Evolutionary conservation across 2,329 filamentous ascomycete species (phyloP).

Genomic region (Apiospora phragmitis): DNA sequence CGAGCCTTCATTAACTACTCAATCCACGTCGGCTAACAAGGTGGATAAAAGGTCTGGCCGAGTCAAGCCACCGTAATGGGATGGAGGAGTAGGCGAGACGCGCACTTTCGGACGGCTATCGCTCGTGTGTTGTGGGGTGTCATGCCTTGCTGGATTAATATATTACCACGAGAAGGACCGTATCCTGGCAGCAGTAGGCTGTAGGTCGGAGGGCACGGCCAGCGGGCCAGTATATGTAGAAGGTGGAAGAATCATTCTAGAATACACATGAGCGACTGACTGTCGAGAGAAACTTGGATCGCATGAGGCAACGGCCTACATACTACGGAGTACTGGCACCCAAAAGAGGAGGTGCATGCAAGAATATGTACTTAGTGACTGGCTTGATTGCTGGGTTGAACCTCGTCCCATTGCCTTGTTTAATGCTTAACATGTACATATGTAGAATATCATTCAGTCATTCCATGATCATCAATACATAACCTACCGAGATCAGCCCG

Average conservation of each 20-base stretch:
- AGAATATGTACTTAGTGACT: background rate
- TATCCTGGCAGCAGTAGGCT: background rate
- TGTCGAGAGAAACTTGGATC: background rate
- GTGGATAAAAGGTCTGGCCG: background rate
- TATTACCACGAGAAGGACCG: background rate
- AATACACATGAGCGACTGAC: no score
- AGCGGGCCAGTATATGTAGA: background rate
- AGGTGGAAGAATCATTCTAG: background rate
- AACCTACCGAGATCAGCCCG: background rate
- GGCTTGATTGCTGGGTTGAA: background rate
- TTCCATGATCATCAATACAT: no score
- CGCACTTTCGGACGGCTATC: background rate
- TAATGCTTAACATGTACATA: no score
- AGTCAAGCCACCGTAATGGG: conserved; percentile 5
- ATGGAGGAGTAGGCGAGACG: background rate
- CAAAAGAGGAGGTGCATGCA: background rate
- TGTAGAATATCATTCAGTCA: no score
- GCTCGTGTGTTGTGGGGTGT: background rate
- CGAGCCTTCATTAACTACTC: background rate
- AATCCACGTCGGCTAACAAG: background rate
- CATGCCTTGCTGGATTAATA: background rate
- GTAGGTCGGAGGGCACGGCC: background rate
- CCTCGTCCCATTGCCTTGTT: no score
- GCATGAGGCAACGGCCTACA: background rate
- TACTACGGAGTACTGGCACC: background rate